Base-by-base conservation (phyloP, 176 grass and related monocot species). In the Rhipidocladum racemiflorum region DNA sequence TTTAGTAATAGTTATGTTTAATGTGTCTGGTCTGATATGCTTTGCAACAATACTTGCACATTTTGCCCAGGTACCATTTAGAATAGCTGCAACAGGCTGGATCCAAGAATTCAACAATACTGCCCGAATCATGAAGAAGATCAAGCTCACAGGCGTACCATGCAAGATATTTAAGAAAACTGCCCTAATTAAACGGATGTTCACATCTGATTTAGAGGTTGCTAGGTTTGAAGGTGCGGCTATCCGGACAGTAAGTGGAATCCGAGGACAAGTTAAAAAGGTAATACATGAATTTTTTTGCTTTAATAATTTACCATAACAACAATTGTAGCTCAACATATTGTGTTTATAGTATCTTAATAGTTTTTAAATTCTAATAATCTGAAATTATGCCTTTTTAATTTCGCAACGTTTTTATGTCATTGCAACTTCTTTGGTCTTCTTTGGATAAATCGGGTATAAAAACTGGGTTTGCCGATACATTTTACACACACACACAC, bases 161-260 rank as follows among this genome's bases (percentile, higher is more conserved):
- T 93, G 85, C 82, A 99, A 99, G 80, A 99, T 99, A 81, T 99
- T 93, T 73, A 99, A 93, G 67, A 99, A 99, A 81, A 99, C 92
- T 30, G 90, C 96, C 74, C 80, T 99, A 11, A 86, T 99, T 69
- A 99, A 93, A 84, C 89, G 90, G 68, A 95, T 99, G 96, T 99
- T 99, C 72, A 99, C 92, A 80, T 95, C 96, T 59, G 92, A 93
- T 86, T 84, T 99, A 70, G 92, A 99, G 85, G 85, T 99, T 91
- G 96, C 96, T 84, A 90, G 91, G 76, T 99, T 99, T 84, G 96
- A 99, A 95, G 90, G 96, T 88, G 92, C 96, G 12, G 67, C 96
- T 12, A 86, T 99, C 80, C 56, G 88, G 59, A 99, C 96, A 40
- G 92, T 95, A 53, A 95, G 96, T 86, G 92, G 92, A 78, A 89